phyloP scores from a whole-genome alignment of 1,284 basidiomycete species.

The Trametes versicolor region DNA sequence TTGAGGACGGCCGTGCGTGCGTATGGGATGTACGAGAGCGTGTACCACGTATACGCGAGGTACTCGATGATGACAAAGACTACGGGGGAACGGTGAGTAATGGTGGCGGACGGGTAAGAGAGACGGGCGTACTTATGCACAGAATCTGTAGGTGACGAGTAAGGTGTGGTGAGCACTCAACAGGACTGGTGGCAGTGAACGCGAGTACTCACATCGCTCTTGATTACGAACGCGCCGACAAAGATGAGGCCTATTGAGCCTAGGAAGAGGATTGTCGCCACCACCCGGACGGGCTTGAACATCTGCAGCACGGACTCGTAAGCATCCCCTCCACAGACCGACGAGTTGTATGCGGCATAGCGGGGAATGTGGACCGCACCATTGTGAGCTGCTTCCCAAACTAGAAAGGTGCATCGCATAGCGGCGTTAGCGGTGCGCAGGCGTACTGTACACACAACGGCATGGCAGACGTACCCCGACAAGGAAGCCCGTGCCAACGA shows the following conservation, averaged over 20 bases:
- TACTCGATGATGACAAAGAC: constrained; percentile 90
- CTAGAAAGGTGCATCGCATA: constrained; percentile 47
- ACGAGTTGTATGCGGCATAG: too few relatives aligned
- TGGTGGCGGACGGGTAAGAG: background rate
- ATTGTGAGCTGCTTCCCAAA: constrained; percentile 85
- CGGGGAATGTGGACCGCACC: constrained; percentile 50
- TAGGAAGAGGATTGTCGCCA: constrained; percentile 85
- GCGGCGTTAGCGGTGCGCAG: constrained; percentile 9
- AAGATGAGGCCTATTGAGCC: constrained; percentile 83
- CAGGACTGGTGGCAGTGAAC: constrained; percentile 4
- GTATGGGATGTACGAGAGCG: constrained; percentile 88
- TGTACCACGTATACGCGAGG: constrained; percentile 88
- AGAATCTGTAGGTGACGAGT: constrained; percentile 45
- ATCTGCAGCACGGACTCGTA: constrained; percentile 60
- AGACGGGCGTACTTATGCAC: constrained; percentile 55
- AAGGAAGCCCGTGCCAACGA: constrained; percentile 91
- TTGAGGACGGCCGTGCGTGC: constrained; percentile 79
- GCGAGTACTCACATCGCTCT: constrained; percentile 63
- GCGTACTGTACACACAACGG: too few relatives aligned
- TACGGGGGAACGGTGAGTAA: constrained; percentile 42
- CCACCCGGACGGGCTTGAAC: constrained; percentile 93
- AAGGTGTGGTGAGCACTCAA: constrained; percentile 9
- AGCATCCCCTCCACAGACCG: constrained; percentile 19
- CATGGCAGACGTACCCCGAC: constrained; percentile 69
- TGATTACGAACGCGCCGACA: constrained; percentile 80